A percentile compares a stretch with the other conserved stretches of the same genome.
These are phyloP conservation scores for Solanum bulbocastanum DNA, from an alignment of 257 asterid species.

Conservation along the genomic window DNA sequence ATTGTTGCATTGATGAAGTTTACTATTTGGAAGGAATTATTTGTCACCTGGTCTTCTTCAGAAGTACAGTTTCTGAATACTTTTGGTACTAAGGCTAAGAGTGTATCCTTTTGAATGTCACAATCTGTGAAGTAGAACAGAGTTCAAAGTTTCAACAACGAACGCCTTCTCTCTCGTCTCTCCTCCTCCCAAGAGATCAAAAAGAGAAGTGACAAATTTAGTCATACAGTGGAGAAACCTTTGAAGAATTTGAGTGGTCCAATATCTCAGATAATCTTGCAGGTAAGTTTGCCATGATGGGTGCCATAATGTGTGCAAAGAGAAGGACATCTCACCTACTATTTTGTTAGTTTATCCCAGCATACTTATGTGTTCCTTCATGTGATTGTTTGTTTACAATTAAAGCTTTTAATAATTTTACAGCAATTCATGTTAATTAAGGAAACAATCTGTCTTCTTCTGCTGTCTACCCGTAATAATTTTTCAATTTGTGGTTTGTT, in stretches of 20 bases:
- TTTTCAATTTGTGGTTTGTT: background rate
- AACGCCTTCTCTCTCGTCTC: background rate
- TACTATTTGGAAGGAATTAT: background rate
- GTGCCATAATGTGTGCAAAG: background rate
- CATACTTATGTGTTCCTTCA: background rate
- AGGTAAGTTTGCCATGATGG: background rate
- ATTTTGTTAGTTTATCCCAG: background rate
- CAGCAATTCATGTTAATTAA: background rate
- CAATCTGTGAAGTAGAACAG: background rate
- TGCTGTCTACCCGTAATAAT: background rate
- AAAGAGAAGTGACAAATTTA: background rate
- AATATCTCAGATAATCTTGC: background rate
- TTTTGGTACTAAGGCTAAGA: background rate
- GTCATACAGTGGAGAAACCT: background rate
- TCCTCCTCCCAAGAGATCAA: background rate
- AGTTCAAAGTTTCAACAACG: background rate
- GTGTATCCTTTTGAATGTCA: background rate
- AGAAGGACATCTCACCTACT: slow-evolving; percentile 6
- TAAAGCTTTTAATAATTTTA: background rate
- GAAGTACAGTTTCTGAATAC: background rate
- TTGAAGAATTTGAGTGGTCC: background rate
- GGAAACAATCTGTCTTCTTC: background rate
- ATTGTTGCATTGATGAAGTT: background rate
- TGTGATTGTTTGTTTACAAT: background rate
- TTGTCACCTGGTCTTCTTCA: background rate